Base-by-base conservation (phyloP, 2,329 filamentous ascomycete species). In the Xylaria sp. region DNA sequence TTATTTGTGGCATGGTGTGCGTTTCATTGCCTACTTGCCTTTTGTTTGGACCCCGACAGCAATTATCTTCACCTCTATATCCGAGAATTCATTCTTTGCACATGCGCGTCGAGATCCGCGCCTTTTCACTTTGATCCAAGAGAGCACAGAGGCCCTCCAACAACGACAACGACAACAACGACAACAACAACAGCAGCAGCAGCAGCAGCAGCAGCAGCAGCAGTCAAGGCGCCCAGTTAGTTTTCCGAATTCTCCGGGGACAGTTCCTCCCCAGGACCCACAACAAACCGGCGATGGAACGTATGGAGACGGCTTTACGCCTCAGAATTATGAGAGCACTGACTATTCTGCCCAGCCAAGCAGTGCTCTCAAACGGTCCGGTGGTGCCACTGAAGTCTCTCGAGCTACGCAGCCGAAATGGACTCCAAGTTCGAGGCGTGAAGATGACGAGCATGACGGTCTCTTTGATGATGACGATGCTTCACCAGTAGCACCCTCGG, bases 401-500 rank as follows among this genome's bases (percentile, higher is more conserved):
- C 42, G 63, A 22, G 31, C 62, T 11, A 51, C 69, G 1, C 59
- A 57, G 20, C 27, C 69, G 10, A 67, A 54, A 51, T 71, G 69
- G 69, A 3, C 61, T 51, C 64, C 7, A 47, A 65, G 42, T 31
- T 53, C 69, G 11, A 66, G 39, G 17, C 51, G 61, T 29, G 38
- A 47, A 33, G 54, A 63, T 39, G 71, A 73, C 33, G 70, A 74
- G 45, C 70, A 72, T n/a, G 57, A 50, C 9, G 71, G 70, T 45
- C 63, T 72, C 9, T 74, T 76, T 29, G 76, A 72, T 1, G 67
- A 74, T 10, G 72, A 83, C 42, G 81, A 84, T 62, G 81, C 80
- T 42, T 85, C 83, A 1, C 83, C 83, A 27, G 69, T 83, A 11
- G 75, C 82, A 7, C 50, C 76, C 17, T 73, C 79, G 7, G 64